Evolutionary conservation across 2,329 filamentous ascomycete species (phyloP), one percentile per base, ranked within the genome.

Genomic region (Penicillium thymicola): DNA sequence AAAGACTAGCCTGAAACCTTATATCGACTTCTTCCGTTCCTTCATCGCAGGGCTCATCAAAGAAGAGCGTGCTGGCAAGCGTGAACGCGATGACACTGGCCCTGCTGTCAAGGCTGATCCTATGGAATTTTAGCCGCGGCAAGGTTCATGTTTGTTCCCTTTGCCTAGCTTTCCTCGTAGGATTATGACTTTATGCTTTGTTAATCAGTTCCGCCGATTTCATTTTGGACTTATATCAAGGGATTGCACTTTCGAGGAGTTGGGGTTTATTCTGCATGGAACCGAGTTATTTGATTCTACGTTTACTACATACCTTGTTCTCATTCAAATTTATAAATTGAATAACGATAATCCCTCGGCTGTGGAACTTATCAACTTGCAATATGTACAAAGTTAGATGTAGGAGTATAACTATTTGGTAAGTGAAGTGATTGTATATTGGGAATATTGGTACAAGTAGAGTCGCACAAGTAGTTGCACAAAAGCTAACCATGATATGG

Each of bases 1-100:
- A 76, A 99, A 97, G 84, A 99, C 94, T 25, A 91, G 90, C 63
- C 75, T 99, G 69, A 96, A 89, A 78, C 91, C 92, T 9, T 97
- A 96, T 71, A 86, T 97, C 36, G 92, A 97, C 56, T 87, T 88
- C 65, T 97, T 99, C 75, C 84, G 89, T 64, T 82, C 81, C 0
- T 96, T 97, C 75, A 90, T 97, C 8, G 82, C 85, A 10, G 82
- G 79, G 0, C 73, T 99, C 54, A 81, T 97, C 73, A 92, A 88
- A 72, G 93, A 96, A 57, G 87, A 89, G 65, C 72, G 77, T 23
- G 72, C 69, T 28, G 73, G 76, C 9, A 84, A 83, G 68, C 72
- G 80, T 55, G 81, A 82, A 64, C 71, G 77, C 38, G 77, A 78
- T 21, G 79, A 85, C 28, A 80, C 81, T 13, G 74, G 61, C 1